Evolutionary conservation across 2,329 filamentous ascomycete genomes (phyloP).

Genomic region (Calycina marina): DNA sequence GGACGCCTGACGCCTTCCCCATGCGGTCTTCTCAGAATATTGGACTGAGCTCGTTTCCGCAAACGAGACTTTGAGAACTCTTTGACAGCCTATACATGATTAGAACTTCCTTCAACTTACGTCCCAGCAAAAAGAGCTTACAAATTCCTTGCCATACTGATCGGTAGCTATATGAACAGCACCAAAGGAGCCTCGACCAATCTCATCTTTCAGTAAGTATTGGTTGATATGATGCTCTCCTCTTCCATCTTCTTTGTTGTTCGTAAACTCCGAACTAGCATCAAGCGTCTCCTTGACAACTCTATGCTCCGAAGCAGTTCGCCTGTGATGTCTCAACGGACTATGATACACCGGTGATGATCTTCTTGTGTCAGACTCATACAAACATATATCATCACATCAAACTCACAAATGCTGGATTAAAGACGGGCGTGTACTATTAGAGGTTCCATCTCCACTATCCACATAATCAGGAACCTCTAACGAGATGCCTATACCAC

Average conservation of each 20-base stretch:
- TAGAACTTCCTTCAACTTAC: too few species aligned
- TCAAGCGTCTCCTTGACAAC: slow-evolving; percentile 79
- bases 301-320: slow-evolving; percentile 42
- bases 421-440: slow-evolving; percentile 26
- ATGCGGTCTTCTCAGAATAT: slow-evolving; percentile 58
- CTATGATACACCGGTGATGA: slow-evolving; percentile 35
- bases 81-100: slow-evolving; percentile 78
- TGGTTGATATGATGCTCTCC: slow-evolving; percentile 86
- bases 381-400: not conserved
- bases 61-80: slow-evolving; percentile 92
- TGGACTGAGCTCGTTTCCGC: slow-evolving; percentile 78
- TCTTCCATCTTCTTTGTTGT: slow-evolving; percentile 67
- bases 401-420: slow-evolving; percentile 19
- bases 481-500: slow-evolving; percentile 23
- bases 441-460: too few species aligned
- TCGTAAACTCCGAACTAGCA: slow-evolving; percentile 74
- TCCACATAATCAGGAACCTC: slow-evolving; percentile 28
- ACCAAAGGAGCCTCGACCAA: slow-evolving; percentile 91
- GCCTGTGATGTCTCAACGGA: slow-evolving; percentile 49
- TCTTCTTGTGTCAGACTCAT: slow-evolving; percentile 23
- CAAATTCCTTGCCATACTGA: slow-evolving; percentile 86
- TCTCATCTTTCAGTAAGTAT: slow-evolving; percentile 87
- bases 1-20: slow-evolving; percentile 29
- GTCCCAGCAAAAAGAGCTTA: slow-evolving; percentile 38
- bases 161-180: slow-evolving; percentile 83